Base-by-base conservation (phyloP, 2,329 filamentous ascomycete species). In the Aschersonia sp. region DNA sequence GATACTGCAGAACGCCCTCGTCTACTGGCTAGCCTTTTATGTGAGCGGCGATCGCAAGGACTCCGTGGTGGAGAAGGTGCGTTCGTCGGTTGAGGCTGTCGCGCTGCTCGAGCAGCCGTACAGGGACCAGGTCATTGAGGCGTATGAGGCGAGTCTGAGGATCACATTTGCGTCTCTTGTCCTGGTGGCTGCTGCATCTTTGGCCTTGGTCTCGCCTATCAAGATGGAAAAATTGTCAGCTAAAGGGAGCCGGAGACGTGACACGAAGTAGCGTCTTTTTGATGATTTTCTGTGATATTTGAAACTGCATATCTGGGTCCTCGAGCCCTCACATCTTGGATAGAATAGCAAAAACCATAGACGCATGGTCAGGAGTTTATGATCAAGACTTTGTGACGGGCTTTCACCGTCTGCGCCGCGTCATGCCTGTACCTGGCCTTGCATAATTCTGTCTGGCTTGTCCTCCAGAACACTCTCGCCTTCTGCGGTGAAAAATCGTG, bases 1-100 rank as follows among this genome's bases (percentile, higher is more conserved):
- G 49, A 76, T 87, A 6, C 67, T 89, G 51, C 85, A 90, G 64
- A 87, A 87, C 56, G 72, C 76, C 1, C 66, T 90, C 46, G 63
- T 75, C 7, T 64, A 69, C 14, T 81, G 80, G 53, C 69, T 90
- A 5, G 63, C 75, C 5, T 52, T 59, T 9, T 70, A 74, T 35
- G 80, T 89, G 7, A 70, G 68, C 0, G 81, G 78, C 0, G 66
- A 68, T 0, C 68, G 78, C 30, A 83, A 79, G 56, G 68, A 69
- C 0, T 64, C 71, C 44, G 64, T 81, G n/a, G 72, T 80, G 41
- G 63, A 62, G 43, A 60, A 58, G 42, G 76, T 78, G 4, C 63
- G 76, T 43, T 63, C 65, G 51, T 76, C 71, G n/a, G 75, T 81
- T 29, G 72, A 73, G 56, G 71, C 72, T 5, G 68, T 81, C 4